phyloP scores from a whole-genome alignment of 2,329 filamentous ascomycete species.

The Fusarium udum region DNA sequence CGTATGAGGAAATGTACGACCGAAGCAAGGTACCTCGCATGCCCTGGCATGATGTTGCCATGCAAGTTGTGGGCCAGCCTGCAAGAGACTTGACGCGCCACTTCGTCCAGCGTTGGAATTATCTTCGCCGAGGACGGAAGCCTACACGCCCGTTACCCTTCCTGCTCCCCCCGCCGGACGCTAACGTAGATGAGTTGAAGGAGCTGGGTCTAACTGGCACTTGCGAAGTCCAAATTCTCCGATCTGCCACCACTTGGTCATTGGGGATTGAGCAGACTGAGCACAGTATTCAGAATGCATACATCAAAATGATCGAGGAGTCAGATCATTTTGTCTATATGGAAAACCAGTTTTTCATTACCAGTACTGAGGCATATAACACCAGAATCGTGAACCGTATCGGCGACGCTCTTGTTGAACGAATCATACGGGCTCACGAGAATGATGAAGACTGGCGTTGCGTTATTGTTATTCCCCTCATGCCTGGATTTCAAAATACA shows the following conservation, averaged over 20 bases:
- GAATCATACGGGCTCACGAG: conserved; percentile 83
- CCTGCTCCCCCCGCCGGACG: conserved; percentile 91
- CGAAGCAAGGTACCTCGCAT: conserved; percentile 87
- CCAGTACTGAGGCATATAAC: conserved; percentile 86
- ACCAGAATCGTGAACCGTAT: conserved; percentile 92
- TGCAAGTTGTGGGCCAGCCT: conserved; percentile 97
- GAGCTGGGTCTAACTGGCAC: conserved; percentile 89
- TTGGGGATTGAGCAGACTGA: conserved; percentile 88
- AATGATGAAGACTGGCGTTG: conserved; percentile 91
- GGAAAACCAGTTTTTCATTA: conserved; percentile 99
- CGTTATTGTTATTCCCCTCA: conserved; percentile 88
- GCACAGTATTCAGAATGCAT: conserved; percentile 95
- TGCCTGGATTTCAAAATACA: conserved; percentile 98
- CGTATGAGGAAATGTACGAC: conserved; percentile 99
- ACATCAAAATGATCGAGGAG: conserved; percentile 91
- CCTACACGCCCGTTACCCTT: conserved; percentile 94
- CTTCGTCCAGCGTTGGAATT: conserved; percentile 98
- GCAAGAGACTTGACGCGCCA: conserved; percentile 93
- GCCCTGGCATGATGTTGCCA: conserved; percentile 98
- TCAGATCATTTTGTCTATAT: conserved; percentile 99
- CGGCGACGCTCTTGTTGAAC: conserved; percentile 91
- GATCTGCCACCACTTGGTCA: conserved; percentile 92
- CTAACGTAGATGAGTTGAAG: conserved; percentile 85
- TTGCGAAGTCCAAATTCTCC: conserved; percentile 94
- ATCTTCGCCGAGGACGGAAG: conserved; percentile 90